phyloP scores from a whole-genome alignment of 192 early-diverging fungal genomes.

The Oehlia diaphana region DNA sequence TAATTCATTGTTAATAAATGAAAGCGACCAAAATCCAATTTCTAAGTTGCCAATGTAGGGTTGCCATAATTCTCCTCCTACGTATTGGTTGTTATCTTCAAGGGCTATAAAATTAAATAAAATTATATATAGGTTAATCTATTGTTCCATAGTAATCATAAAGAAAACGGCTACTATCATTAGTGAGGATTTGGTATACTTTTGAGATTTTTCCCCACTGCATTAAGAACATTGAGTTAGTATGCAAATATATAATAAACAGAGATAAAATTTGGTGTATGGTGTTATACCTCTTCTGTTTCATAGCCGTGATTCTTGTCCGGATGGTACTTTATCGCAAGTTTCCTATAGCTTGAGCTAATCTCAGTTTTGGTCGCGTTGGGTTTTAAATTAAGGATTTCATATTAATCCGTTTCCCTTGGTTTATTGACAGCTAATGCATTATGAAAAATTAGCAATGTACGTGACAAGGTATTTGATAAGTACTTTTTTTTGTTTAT shows the following conservation, averaged over 20 bases:
- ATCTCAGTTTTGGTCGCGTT: slow-evolving; percentile 75
- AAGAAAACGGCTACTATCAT: neutral
- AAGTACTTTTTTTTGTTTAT: too few relatives aligned
- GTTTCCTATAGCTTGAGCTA: slow-evolving; percentile 94
- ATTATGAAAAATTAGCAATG: neutral
- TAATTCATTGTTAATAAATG: neutral
- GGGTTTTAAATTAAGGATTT: slow-evolving; percentile 75
- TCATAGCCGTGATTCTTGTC: slow-evolving; percentile 57
- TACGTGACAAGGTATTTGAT: neutral
- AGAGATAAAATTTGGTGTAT: neutral
- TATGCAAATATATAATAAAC: neutral
- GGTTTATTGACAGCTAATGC: slow-evolving; percentile 32
- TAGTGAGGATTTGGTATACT: neutral
- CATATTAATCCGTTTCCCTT: slow-evolving; percentile 86
- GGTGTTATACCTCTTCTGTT: neutral
- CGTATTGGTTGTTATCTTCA: neutral
- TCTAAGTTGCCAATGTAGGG: slow-evolving; percentile 13
- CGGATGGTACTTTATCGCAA: slow-evolving; percentile 83
- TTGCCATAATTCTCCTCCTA: slow-evolving; percentile 3
- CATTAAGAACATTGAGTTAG: neutral
- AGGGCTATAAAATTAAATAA: neutral
- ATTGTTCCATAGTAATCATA: neutral
- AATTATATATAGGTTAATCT: neutral
- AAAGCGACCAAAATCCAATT: neutral
- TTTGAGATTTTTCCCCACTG: neutral